phyloP scores from a whole-genome alignment of 371 early-diverging fungal species.

The Phascolomyces articulosus region DNA sequence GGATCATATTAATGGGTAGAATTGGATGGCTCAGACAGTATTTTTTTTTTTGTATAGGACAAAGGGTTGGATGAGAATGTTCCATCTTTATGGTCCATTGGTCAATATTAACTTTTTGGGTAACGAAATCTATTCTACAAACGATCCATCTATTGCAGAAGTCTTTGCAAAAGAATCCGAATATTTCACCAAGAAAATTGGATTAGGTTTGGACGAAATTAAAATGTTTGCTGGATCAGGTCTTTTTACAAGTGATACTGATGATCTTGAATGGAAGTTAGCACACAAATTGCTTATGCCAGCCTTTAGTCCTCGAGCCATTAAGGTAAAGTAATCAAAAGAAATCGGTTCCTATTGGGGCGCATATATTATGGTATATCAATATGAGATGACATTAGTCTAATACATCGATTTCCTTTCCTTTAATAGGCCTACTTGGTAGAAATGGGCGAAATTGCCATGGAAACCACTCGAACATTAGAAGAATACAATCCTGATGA shows the following conservation, averaged over 20 bases:
- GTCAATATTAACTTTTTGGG: conserved; percentile 23
- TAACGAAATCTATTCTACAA: conserved; percentile 20
- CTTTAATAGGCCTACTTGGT: conserved; percentile 39
- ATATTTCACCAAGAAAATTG: conserved; percentile 46
- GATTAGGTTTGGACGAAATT: conserved; percentile 29
- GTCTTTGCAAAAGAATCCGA: conserved; percentile 39
- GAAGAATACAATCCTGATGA: conserved; percentile 40
- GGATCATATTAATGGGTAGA: too few relatives aligned
- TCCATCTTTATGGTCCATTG: conserved; percentile 32
- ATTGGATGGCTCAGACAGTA: too few relatives aligned
- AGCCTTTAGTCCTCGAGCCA: conserved; percentile 46
- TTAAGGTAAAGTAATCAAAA: conserved; percentile 24
- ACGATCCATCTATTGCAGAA: conserved; percentile 42
- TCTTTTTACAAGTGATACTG: conserved; percentile 49
- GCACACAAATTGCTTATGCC: conserved; percentile 61
- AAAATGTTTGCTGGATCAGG: conserved; percentile 42
- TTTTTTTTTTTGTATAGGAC: neutral
- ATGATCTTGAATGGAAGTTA: conserved; percentile 47
- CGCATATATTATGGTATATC: too few relatives aligned
- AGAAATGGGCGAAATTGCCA: conserved; percentile 45
- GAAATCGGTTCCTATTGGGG: too few relatives aligned
- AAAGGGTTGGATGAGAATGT: conserved; percentile 18
- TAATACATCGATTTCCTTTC: too few relatives aligned
- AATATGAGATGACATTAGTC: too few relatives aligned
- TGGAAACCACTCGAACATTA: conserved; percentile 38